Evolutionary conservation across 768 basidiomycete genomes (phyloP), one percentile per base, ranked within the genome.

Genomic region (Leucocoprinus birnbaumii): DNA sequence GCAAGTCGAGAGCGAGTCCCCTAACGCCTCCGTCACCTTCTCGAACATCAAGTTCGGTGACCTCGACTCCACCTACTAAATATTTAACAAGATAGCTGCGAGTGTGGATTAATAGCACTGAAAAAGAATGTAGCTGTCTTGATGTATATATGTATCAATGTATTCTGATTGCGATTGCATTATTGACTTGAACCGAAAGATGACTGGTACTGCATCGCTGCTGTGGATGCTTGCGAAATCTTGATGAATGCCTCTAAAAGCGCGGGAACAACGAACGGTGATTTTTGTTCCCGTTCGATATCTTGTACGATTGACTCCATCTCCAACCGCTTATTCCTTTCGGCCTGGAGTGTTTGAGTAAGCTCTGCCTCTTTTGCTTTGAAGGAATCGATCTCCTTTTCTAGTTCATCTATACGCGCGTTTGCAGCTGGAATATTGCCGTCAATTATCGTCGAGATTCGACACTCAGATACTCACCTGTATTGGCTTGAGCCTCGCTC

Each of bases 261-360:
- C 10, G 77, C 79, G 16, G 82, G 82, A 4, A 82, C 80, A 38
- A 84, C 68, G 57, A 85, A 86, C 14, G 83, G 84, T 53, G 70
- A 63, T 49, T 65, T 68, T 49, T 76, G 75, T 62, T 86, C 84
- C 43, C 72, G 67, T 57, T 76, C 68, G 14, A 86, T 68, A 19
- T 83, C 82, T 45, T 59, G 61, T 55, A 84, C 59, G 13, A 68
- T 65, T 11, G 62, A 65, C 57, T 85, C 84, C 2, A 74, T 57
- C 25, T 49, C 65, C 21, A 82, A 54, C 26, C 79, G 69, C 22
- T 62, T 58, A 21, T 57, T 35, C 18, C 75, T 40, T n/a, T 53
- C 52, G 7, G 18, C 25, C 10, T 31, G 2, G 13, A 38, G 38
- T 38, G 8, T 16, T 8, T 19, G 31, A 6, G 27, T 21, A 34